Evolutionary conservation across 345 rosid genomes (phyloP), one percentile per base, ranked within the genome.

Genomic region (Boechera divaricarpa): DNA sequence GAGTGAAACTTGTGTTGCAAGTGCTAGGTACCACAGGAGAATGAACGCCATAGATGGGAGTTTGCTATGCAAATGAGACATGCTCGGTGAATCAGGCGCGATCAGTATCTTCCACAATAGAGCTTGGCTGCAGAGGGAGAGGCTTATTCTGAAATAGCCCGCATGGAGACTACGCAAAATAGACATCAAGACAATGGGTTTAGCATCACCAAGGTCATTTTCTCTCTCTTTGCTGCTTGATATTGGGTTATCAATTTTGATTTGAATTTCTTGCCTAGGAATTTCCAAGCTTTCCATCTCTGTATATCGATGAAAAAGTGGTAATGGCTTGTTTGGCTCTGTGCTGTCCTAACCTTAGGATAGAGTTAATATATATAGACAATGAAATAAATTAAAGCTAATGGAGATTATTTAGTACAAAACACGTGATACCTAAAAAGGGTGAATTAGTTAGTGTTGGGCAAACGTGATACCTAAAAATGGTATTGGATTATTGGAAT

Each of bases 111-210:
- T 87, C 91, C 91, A 87, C 1, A 87, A 58, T 21, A 85, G 52
- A 58, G 88, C 85, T 67, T 87, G 91, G 82, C 86, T 81, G 74
- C 85, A 77, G 0, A 87, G 48, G 16, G 91, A 87, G 29, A 87
- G 85, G 56, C 85, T 80, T 74, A 87, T 83, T 67, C 91, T 79
- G 73, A 87, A 87, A 63, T 82, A 82, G 11, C 91, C 88, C 1
- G 88, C 91, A 26, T 87, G 86, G 73, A 87, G 72, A 48, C 77
- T 68, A 1, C 66, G 76, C 33, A 85, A 42, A 41, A 77, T 33
- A 18, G 80, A 77, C 79, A 63, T 54, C 12, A 73, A 33, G 39
- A 74, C 70, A 41, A 75, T 12, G 45, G 79, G 72, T 24, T 80
- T 58, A 42, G 52, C 76, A 57, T 36, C 24, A 36, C 5, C 36